phyloP scores from a whole-genome alignment of 345 rosid genomes.

The Hevea brasiliensis region DNA sequence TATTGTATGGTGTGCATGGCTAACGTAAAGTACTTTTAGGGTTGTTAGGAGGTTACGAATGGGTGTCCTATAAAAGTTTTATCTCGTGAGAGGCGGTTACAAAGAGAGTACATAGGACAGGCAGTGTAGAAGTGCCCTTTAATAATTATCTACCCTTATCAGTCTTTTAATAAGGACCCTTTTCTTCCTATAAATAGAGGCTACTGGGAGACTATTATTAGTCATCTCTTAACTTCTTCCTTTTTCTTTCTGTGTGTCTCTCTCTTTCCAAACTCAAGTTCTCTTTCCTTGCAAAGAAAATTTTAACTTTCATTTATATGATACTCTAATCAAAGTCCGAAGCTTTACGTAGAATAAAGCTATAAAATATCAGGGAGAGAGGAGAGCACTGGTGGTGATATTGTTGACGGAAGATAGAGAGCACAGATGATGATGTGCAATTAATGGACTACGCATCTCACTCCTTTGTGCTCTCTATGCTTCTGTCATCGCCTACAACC shows the following conservation, averaged over 20 bases:
- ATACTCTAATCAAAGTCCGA: too few species aligned
- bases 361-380: not conserved
- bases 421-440: conserved; percentile 92
- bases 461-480: conserved; percentile 89
- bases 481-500: conserved; percentile 70
- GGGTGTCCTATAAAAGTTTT: not conserved
- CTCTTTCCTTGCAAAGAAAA: too few species aligned
- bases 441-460: conserved; percentile 39
- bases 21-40: conserved; percentile 23
- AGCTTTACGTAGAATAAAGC: not conserved
- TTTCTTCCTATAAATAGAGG: conserved; percentile 43
- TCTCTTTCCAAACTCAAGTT: not conserved
- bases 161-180: not conserved
- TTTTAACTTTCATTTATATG: conserved; percentile 26
- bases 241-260: not conserved
- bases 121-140: not conserved
- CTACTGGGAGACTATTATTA: conserved; percentile 12
- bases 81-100: conserved; percentile 23
- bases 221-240: conserved; percentile 17
- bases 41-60: conserved; percentile 25
- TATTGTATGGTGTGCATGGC: not conserved
- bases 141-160: not conserved
- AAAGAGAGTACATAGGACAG: conserved; percentile 16
- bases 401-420: conserved; percentile 99
- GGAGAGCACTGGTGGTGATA: conserved; percentile 35